These are phyloP conservation scores for Thalassiosira hispida DNA, from an alignment of 352 stramenopile species.

Conservation along the genomic window DNA sequence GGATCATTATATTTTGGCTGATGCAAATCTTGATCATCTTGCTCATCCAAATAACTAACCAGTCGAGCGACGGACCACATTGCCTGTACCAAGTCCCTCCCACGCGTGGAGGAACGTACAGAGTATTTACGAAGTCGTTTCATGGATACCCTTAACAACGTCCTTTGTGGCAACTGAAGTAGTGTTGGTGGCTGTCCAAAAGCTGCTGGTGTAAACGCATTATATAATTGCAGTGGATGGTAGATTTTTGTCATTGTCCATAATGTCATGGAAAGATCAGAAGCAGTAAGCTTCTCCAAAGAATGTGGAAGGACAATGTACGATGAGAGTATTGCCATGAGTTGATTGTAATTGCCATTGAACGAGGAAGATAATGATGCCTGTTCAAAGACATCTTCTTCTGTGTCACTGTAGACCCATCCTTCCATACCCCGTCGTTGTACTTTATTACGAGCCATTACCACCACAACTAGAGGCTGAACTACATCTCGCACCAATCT, in stretches of 20 bases:
- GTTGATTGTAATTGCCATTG: conserved; percentile 4
- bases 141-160: conserved; percentile 39
- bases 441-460: not conserved
- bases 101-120: conserved; percentile 20
- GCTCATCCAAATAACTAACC: conserved; percentile 10
- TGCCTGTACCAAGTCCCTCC: conserved; percentile 28
- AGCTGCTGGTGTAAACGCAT: not conserved
- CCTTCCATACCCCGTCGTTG: not conserved
- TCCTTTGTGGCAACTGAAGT: conserved; percentile 22
- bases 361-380: not conserved
- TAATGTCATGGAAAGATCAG: conserved; percentile 41
- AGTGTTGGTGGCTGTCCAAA: not conserved
- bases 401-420: not conserved
- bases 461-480: conserved; percentile 12
- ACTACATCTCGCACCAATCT: conserved; percentile 37
- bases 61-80: conserved; percentile 34
- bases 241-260: conserved; percentile 43
- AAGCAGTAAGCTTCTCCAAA: conserved; percentile 30
- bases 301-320: conserved; percentile 44
- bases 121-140: conserved; percentile 49
- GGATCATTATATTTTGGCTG: not conserved
- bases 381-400: not conserved
- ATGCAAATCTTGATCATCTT: conserved; percentile 16
- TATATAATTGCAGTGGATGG: not conserved
- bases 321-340: conserved; percentile 27